These are phyloP conservation scores for Tetrapyrgos nigripes DNA, from an alignment of 1,284 basidiomycete genomes.

Conservation along the genomic window DNA sequence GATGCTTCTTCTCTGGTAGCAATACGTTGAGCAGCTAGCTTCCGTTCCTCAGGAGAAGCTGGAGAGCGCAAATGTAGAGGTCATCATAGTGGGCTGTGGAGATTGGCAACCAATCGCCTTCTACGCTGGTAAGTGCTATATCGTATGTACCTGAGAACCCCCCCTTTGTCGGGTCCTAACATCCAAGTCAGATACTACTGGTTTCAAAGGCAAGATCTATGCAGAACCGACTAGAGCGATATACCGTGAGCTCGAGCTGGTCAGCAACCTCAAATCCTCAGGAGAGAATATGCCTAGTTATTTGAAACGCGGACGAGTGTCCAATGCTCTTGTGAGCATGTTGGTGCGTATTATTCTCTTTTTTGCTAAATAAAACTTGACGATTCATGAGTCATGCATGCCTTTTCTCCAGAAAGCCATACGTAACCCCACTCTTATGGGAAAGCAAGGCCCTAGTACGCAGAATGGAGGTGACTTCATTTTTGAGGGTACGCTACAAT, in stretches of 20 bases:
- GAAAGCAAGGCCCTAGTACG: slow-evolving; percentile 63
- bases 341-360: slow-evolving; percentile 44
- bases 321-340: slow-evolving; percentile 48
- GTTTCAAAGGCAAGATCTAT: slow-evolving; percentile 57
- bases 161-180: background rate
- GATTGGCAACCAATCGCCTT: slow-evolving; percentile 57
- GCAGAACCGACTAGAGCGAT: slow-evolving; percentile 63
- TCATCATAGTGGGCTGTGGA: slow-evolving; percentile 70
- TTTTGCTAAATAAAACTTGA: background rate
- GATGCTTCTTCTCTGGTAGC: slow-evolving; percentile 35
- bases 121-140: slow-evolving; percentile 57
- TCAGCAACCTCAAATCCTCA: slow-evolving; percentile 50
- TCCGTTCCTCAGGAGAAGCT: slow-evolving; percentile 51
- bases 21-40: slow-evolving; percentile 60
- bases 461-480: slow-evolving; percentile 72
- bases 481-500: slow-evolving; percentile 51
- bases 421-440: slow-evolving; percentile 52
- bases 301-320: slow-evolving; percentile 37
- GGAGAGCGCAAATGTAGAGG: slow-evolving; percentile 44
- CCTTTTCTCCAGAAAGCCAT: slow-evolving; percentile 41
- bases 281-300: slow-evolving; percentile 56
- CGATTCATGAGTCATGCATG: background rate
- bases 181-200: slow-evolving; percentile 47
- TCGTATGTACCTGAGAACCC: background rate
- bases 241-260: slow-evolving; percentile 59